Percentiles rank a stretch among this genome's conserved stretches.
Evolutionary conservation across 495 filamentous ascomycete genomes (phyloP).

Genomic region (Penicillium angulare): DNA sequence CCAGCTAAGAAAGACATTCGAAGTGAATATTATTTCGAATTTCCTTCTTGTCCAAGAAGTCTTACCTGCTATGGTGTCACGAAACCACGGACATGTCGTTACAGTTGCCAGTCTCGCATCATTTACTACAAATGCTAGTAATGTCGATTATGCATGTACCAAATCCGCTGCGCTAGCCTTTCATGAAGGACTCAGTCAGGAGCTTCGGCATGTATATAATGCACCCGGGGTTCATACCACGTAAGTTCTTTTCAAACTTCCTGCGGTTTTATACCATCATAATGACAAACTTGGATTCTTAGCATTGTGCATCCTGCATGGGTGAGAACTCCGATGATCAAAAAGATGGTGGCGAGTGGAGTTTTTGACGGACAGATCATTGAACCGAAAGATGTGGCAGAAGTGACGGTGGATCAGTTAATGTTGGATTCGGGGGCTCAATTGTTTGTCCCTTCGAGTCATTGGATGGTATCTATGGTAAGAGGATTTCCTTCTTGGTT

Average conservation of each 20-base stretch:
- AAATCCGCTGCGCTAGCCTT: slow-evolving; percentile 62
- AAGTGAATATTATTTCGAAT: not conserved
- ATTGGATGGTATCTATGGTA: not conserved
- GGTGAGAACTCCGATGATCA: slow-evolving; percentile 2
- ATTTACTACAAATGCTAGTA: slow-evolving; percentile 54
- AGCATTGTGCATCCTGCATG: slow-evolving; percentile 4
- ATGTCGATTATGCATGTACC: slow-evolving; percentile 55
- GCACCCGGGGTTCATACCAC: slow-evolving; percentile 55
- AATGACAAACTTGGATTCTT: not conserved
- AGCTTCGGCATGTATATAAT: slow-evolving; percentile 52
- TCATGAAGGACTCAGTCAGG: slow-evolving; percentile 60
- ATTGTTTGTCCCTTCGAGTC: not conserved
- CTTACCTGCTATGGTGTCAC: not conserved
- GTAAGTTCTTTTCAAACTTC: not conserved
- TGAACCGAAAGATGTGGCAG: not conserved
- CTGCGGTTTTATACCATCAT: not conserved
- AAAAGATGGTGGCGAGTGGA: not conserved
- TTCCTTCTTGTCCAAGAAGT: not conserved
- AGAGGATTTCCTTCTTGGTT: not conserved
- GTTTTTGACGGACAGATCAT: not conserved
- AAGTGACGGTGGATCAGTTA: not conserved
- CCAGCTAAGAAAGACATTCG: slow-evolving; percentile 34
- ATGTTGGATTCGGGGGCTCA: not conserved
- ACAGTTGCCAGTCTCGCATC: slow-evolving; percentile 42
- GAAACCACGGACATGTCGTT: not conserved